Evolutionary conservation across 805 yeast genomes (phyloP).

Genomic region (Tetrapisispora arboricola): DNA sequence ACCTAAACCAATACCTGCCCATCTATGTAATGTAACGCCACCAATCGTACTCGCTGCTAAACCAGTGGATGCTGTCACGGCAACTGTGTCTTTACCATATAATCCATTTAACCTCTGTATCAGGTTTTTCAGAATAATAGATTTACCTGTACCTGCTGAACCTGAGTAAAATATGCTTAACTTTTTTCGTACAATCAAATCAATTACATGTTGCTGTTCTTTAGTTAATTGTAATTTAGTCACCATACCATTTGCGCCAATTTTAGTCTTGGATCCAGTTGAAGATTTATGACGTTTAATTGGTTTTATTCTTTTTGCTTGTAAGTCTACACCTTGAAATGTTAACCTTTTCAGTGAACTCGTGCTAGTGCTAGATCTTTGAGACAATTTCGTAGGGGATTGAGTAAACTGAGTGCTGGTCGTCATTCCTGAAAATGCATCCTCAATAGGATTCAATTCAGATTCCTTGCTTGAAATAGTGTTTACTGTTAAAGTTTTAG

Average conservation of each 20-base stretch:
- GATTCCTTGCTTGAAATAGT: not conserved
- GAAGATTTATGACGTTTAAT: constrained; percentile 3
- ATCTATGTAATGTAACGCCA: constrained; percentile 79
- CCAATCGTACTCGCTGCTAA: constrained; percentile 91
- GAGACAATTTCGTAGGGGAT: not conserved
- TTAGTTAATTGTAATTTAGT: constrained; percentile 21
- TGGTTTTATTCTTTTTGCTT: constrained; percentile 14
- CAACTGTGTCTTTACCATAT: constrained; percentile 45
- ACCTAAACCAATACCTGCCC: constrained; percentile 80
- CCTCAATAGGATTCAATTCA: not conserved
- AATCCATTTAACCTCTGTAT: constrained; percentile 41
- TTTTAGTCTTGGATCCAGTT: not conserved
- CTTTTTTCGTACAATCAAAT: constrained; percentile 40
- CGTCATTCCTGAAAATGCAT: not conserved
- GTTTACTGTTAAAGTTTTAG: not conserved
- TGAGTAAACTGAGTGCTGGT: constrained; percentile 3
- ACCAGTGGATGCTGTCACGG: constrained; percentile 93
- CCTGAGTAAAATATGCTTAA: constrained; percentile 67
- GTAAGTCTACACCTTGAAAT: constrained; percentile 13
- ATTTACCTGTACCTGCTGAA: constrained; percentile 83
- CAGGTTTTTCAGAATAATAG: constrained; percentile 54
- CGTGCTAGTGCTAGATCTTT: constrained; percentile 1
- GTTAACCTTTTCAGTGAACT: constrained; percentile 9
- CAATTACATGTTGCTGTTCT: constrained; percentile 46
- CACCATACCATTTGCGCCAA: not conserved